Conservation (phyloP, 176 grass and related monocot genomes). For the Leersia perrieri region DNA sequence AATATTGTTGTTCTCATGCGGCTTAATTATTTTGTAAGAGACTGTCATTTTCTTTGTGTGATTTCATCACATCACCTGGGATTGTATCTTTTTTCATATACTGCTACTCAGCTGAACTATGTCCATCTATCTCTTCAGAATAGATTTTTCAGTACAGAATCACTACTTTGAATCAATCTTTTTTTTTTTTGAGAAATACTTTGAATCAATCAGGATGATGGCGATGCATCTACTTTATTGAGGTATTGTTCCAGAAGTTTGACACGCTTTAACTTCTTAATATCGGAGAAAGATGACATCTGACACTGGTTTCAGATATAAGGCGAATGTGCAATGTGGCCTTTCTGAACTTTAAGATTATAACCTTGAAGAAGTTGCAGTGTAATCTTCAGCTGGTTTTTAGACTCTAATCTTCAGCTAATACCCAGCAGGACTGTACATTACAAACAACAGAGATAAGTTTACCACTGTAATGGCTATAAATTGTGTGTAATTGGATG, state of each 20-base stretch:
- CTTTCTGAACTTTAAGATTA: not conserved
- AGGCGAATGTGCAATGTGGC: too few species aligned
- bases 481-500: not conserved
- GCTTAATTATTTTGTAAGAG: constrained; percentile 10
- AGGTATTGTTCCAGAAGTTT: not conserved
- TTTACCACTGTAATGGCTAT: not conserved
- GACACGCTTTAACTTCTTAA: not conserved
- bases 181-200: too few species aligned
- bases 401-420: not conserved
- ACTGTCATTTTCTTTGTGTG: not conserved
- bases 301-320: not conserved
- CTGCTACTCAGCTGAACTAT: not conserved
- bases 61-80: not conserved
- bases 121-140: not conserved
- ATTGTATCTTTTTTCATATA: not conserved
- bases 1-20: constrained; percentile 9
- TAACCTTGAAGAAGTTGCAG: not conserved
- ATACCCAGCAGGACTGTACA: not conserved
- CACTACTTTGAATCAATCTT: not conserved
- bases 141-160: not conserved
- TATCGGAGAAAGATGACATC: not conserved
- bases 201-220: not conserved
- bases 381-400: not conserved
- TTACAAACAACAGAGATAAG: not conserved
- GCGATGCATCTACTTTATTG: not conserved